Base-by-base conservation (phyloP, 108 stramenopile genomes). In the Fragilariopsis cylindrus region DNA sequence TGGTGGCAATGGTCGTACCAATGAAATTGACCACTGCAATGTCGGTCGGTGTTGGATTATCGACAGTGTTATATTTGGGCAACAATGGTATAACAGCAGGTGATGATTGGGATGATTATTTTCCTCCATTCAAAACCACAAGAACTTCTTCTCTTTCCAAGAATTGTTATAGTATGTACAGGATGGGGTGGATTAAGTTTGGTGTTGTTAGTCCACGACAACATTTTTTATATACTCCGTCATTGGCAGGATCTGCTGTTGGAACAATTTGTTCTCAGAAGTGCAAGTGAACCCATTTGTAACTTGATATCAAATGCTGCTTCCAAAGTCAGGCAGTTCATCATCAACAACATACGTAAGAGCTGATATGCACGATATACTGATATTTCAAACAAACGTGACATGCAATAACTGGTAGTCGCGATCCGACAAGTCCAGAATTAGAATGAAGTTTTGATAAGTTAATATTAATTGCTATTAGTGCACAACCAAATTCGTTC, bases 401-500 rank as follows among this genome's bases (percentile, higher is more conserved):
- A 0, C 42, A 41, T 47, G 77, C 74, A 42, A 77, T 72, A 13
- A 73, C 64, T 45, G 89, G 84, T 43, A 65, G 65, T 30, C 30
- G 2, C 30, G 30, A 30, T 30, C 2, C 30, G 30, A 30, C 30
- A 48, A 60, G 48, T 42, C 66, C 52, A 48, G 71, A 80, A 21
- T 57, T 87, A 48, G 70, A 79, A 44, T 41, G 79, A 45, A 49
- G 47, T n/a, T 94, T 90, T 65, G 91, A 92, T 57, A 76, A 76
- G 15, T 76, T 94, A 16, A 30, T 30, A 30, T 71, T 94, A 2
- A 50, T 92, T 13, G 93, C 92, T 4, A 82, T 83, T 19, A 92
- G 93, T 3, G 86, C 89, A 19, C 55, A 85, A 55, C 83, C 84
- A 65, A 90, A 88, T 57, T 92, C 92, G 0, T 93, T 94, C 65